These are phyloP conservation scores for Ceratocystis cacaofunesta DNA, from an alignment of 2,329 filamentous ascomycete genomes.

Conservation along the genomic window DNA sequence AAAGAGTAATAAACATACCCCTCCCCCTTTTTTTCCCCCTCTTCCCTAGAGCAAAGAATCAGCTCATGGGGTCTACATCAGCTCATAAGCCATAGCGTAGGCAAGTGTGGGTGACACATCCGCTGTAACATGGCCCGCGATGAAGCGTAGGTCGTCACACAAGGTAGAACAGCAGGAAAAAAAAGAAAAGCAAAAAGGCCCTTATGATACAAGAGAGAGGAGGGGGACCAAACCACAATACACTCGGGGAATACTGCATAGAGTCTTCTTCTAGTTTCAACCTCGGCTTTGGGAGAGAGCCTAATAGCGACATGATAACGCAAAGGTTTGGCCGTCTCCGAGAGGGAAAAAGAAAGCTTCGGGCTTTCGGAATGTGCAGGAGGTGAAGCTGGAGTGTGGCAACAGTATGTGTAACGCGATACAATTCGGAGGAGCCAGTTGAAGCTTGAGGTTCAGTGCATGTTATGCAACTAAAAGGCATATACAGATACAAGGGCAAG, in stretches of 20 bases:
- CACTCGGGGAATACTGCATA: neutral
- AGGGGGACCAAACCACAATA: neutral
- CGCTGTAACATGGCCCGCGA: neutral
- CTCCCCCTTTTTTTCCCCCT: neutral
- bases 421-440: neutral
- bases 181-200: neutral
- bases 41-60: neutral
- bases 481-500: neutral
- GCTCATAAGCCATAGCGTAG: neutral
- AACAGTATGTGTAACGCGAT: neutral
- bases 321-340: neutral
- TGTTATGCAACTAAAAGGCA: neutral
- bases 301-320: too few relatives aligned
- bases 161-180: neutral
- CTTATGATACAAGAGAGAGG: neutral
- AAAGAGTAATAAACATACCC: neutral
- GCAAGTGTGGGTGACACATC: neutral
- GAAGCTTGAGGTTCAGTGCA: neutral
- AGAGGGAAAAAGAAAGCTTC: neutral
- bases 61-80: neutral
- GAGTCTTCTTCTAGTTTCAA: neutral
- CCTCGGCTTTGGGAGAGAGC: neutral
- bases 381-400: neutral
- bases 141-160: neutral
- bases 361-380: neutral